phyloP scores from a whole-genome alignment of 176 grass and related monocot genomes.

The Oryza australiensis region DNA sequence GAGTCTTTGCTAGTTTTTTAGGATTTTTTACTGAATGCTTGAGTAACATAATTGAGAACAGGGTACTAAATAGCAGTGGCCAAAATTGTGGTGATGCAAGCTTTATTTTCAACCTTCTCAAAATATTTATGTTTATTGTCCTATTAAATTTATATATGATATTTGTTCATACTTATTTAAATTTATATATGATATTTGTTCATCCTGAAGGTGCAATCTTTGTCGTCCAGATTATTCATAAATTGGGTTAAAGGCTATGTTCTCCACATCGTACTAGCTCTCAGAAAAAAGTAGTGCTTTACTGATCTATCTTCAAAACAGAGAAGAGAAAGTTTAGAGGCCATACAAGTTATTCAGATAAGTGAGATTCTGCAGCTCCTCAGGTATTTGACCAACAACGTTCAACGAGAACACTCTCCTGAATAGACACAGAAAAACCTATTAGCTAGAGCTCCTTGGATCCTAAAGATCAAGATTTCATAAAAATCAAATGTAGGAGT shows the following conservation, averaged over 20 bases:
- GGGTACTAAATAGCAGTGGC: neutral
- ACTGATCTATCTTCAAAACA: neutral
- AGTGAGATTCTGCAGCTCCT: constrained; percentile 59
- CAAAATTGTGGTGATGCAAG: neutral
- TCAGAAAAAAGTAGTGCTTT: neutral
- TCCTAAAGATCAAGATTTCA: neutral
- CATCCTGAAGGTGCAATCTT: neutral
- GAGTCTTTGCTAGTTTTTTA: too few relatives aligned
- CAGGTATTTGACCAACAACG: constrained; percentile 52
- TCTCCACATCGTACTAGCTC: neutral
- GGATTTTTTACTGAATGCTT: neutral
- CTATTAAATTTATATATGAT: neutral
- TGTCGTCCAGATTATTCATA: neutral
- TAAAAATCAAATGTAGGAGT: neutral
- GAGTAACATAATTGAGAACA: neutral
- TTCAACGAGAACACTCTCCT: constrained; percentile 48
- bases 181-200: neutral
- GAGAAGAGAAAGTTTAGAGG: neutral
- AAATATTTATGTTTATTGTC: neutral
- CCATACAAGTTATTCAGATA: constrained; percentile 26
- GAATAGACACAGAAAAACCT: neutral
- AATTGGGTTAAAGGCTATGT: neutral
- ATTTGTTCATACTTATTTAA: neutral
- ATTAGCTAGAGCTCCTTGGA: neutral
- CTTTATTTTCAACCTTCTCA: neutral